These are phyloP conservation scores for Hymenoscyphus scutula DNA, from an alignment of 2,329 filamentous ascomycete species.

Conservation along the genomic window DNA sequence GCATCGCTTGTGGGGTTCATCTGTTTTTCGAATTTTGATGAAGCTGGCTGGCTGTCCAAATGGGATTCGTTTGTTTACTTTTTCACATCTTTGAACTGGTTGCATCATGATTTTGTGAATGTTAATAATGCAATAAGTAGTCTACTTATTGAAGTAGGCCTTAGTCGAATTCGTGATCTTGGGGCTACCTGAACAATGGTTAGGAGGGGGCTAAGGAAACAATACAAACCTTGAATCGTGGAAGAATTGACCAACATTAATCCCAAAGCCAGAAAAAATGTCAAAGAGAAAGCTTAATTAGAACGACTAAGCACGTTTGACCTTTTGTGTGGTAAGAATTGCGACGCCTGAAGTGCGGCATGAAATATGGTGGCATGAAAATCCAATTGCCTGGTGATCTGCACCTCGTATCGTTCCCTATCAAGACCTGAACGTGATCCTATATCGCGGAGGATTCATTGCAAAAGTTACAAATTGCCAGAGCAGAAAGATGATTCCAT, in stretches of 20 bases:
- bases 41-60: not conserved
- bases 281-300: too few relatives aligned
- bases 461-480: not conserved
- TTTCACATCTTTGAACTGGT: not conserved
- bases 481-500: not conserved
- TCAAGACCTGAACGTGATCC: constrained; percentile 2
- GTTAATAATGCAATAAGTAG: not conserved
- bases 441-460: not conserved
- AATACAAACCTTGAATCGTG: too few relatives aligned
- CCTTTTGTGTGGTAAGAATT: too few relatives aligned
- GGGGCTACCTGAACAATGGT: too few relatives aligned
- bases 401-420: not conserved
- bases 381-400: not conserved
- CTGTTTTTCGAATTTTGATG: not conserved
- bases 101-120: constrained; percentile 3
- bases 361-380: too few relatives aligned
- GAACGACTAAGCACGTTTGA: too few relatives aligned
- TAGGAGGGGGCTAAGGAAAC: too few relatives aligned
- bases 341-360: too few relatives aligned
- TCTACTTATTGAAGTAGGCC: not conserved
- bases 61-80: not conserved
- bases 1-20: not conserved
- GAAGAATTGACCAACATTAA: too few relatives aligned
- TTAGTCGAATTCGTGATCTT: constrained; percentile 9
- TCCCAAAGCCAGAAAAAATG: too few relatives aligned